A percentile compares a stretch with the other conserved stretches of the same genome.
These are phyloP conservation scores for Aspergillus nanangensis DNA, from an alignment of 495 filamentous ascomycete species.

Conservation along the genomic window DNA sequence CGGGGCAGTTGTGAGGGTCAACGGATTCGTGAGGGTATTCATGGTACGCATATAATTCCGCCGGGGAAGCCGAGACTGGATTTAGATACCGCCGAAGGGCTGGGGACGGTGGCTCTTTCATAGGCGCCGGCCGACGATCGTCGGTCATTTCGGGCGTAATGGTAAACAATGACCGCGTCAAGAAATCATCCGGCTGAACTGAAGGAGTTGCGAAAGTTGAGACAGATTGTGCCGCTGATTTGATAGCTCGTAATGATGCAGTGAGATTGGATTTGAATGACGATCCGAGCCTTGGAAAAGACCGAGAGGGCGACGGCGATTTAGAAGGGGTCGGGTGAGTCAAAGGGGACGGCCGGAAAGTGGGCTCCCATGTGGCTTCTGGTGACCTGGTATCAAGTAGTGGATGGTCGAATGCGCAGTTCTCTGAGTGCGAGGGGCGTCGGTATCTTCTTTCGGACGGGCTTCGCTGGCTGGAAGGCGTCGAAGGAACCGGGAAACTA, in stretches of 20 bases:
- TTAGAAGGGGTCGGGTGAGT: slow-evolving; percentile 18
- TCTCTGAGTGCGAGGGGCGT: slow-evolving; percentile 43
- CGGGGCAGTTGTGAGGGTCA: slow-evolving; percentile 50
- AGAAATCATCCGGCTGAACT: slow-evolving; percentile 80
- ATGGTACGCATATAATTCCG: slow-evolving; percentile 59
- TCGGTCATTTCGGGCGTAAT: slow-evolving; percentile 81
- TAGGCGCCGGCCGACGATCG: slow-evolving; percentile 78
- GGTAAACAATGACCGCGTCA: slow-evolving; percentile 77
- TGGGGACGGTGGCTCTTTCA: slow-evolving; percentile 72
- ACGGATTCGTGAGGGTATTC: slow-evolving; percentile 37
- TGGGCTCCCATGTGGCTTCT: slow-evolving; percentile 24
- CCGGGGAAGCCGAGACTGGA: slow-evolving; percentile 63
- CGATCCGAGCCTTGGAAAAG: slow-evolving; percentile 38
- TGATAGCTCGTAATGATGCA: slow-evolving; percentile 81
- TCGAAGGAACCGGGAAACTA: slow-evolving; percentile 31
- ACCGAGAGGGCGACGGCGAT: slow-evolving; percentile 18
- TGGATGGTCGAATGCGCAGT: slow-evolving; percentile 54
- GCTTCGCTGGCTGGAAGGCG: slow-evolving; percentile 33
- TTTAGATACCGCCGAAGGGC: slow-evolving; percentile 92
- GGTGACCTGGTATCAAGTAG: slow-evolving; percentile 39
- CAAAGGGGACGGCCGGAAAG: slow-evolving; percentile 14
- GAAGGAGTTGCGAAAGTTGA: slow-evolving; percentile 69
- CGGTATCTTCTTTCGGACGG: slow-evolving; percentile 36
- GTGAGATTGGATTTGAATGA: slow-evolving; percentile 93
- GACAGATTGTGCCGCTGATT: slow-evolving; percentile 78